Evolutionary conservation across 352 stramenopile species (phyloP).

Genomic region (Stephanocyclus meneghinianus): DNA sequence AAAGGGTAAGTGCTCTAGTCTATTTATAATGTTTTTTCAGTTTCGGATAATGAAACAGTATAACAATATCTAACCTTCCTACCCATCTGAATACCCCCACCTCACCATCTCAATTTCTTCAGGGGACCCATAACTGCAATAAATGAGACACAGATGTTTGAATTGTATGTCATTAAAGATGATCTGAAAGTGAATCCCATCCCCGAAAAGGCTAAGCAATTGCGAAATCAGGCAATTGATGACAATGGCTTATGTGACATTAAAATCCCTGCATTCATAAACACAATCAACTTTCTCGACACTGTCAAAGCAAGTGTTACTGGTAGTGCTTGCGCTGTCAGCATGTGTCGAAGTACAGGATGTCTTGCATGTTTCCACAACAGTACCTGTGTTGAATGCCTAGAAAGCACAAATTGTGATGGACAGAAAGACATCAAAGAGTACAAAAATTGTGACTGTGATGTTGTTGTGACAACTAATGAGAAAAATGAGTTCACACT

Average conservation of each 20-base stretch:
- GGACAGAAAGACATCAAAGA: slow-evolving; percentile 13
- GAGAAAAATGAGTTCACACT: slow-evolving; percentile 26
- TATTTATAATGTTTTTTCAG: slow-evolving; percentile 7
- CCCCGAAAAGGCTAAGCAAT: slow-evolving; percentile 19
- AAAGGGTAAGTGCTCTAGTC: background rate
- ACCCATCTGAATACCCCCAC: background rate
- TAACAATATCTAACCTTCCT: background rate
- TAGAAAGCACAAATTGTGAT: slow-evolving; percentile 1
- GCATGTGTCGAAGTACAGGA: background rate
- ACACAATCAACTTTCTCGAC: background rate
- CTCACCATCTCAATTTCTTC: background rate
- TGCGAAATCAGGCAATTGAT: slow-evolving; percentile 15
- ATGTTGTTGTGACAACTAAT: slow-evolving; percentile 33
- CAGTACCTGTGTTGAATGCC: background rate
- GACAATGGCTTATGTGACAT: slow-evolving; percentile 10
- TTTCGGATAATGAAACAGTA: background rate
- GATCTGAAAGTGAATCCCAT: slow-evolving; percentile 42
- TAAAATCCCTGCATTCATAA: background rate
- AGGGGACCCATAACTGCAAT: slow-evolving; percentile 4
- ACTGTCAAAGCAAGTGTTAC: background rate
- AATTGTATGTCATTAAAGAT: slow-evolving; percentile 38
- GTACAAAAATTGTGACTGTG: slow-evolving; percentile 33
- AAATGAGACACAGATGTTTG: slow-evolving; percentile 19
- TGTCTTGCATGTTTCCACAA: slow-evolving; percentile 1
- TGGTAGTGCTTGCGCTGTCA: background rate